These are phyloP conservation scores for Tulasnella calospora DNA, from an alignment of 768 basidiomycete genomes.

Conservation along the genomic window DNA sequence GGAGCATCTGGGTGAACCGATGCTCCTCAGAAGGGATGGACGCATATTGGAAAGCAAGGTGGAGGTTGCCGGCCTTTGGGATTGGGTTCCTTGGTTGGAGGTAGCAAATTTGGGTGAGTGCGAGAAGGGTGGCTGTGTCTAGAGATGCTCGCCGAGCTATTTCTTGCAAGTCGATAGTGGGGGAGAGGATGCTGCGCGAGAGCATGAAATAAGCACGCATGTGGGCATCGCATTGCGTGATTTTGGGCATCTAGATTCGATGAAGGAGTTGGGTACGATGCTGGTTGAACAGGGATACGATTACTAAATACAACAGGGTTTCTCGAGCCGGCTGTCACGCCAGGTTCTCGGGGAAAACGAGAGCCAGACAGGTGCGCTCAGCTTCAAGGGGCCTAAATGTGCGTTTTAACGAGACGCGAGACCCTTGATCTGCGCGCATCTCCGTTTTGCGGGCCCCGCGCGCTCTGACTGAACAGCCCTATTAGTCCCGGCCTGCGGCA, in stretches of 20 bases:
- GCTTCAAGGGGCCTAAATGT: background rate
- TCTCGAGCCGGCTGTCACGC: no score
- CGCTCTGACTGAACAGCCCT: background rate
- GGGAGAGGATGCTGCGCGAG: no score
- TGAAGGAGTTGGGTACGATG: no score
- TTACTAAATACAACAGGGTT: no score
- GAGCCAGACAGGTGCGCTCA: background rate
- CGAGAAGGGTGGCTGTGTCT: slow-evolving; percentile 12
- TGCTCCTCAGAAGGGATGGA: slow-evolving; percentile 31
- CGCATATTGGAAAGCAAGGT: slow-evolving; percentile 35
- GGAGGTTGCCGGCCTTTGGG: slow-evolving; percentile 33
- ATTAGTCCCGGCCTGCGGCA: no score
- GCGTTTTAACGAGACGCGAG: background rate
- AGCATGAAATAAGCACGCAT: no score
- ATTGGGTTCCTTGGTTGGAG: slow-evolving; percentile 27
- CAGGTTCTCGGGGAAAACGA: background rate
- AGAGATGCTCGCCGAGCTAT: no score
- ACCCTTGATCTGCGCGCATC: background rate
- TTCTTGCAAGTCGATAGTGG: no score
- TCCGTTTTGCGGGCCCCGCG: background rate
- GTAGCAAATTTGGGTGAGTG: slow-evolving; percentile 29
- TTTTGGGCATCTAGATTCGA: no score
- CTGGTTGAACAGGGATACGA: no score
- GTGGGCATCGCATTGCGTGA: no score
- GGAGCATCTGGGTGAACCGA: slow-evolving; percentile 26